Evolutionary conservation across 257 asterid genomes (phyloP).

Genomic region (Gentiana macrophylla): DNA sequence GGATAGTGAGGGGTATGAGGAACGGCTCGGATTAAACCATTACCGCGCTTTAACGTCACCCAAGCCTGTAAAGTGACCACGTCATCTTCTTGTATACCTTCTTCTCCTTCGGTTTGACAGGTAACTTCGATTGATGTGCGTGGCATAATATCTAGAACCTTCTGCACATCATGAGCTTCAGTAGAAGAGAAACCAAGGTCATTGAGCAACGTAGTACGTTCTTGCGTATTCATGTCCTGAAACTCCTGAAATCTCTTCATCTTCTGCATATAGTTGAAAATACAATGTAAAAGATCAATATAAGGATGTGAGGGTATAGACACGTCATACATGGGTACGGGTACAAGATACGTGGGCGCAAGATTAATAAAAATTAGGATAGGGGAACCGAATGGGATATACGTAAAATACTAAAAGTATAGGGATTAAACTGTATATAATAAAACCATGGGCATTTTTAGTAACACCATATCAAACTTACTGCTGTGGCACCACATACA

Average conservation of each 20-base stretch:
- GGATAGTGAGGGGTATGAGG: slow-evolving; percentile 83
- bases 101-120: slow-evolving; percentile 91
- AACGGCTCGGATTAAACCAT: slow-evolving; percentile 52
- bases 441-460: too few relatives aligned
- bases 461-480: too few relatives aligned
- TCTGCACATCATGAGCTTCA: slow-evolving; percentile 57
- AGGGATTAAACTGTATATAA: too few relatives aligned
- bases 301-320: neutral
- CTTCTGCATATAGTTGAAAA: slow-evolving; percentile 32
- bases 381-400: too few relatives aligned
- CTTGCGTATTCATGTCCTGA: slow-evolving; percentile 39
- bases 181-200: slow-evolving; percentile 49
- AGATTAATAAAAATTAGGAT: too few relatives aligned
- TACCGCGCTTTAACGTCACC: slow-evolving; percentile 62
- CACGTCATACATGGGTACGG: neutral
- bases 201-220: slow-evolving; percentile 57
- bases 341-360: too few relatives aligned
- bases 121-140: slow-evolving; percentile 47
- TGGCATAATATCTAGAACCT: slow-evolving; percentile 70
- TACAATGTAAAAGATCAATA: slow-evolving; percentile 4
- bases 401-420: too few relatives aligned
- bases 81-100: slow-evolving; percentile 86
- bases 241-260: slow-evolving; percentile 49
- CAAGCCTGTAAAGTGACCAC: slow-evolving; percentile 69
- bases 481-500: too few relatives aligned